Conservation (phyloP, 371 early-diverging fungal species). For the Mucor irregularis region DNA sequence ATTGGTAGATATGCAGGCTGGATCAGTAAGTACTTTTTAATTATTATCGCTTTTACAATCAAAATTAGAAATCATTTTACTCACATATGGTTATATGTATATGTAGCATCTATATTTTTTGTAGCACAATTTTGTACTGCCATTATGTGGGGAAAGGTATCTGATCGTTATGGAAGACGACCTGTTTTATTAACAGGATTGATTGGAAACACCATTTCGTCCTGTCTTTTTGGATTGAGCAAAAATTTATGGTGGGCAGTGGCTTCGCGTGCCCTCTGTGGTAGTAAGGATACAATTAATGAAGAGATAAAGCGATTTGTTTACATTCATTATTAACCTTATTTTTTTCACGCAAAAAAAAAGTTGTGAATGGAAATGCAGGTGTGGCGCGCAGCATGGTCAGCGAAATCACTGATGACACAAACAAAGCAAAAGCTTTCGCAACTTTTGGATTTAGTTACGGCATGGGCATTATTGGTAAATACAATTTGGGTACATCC, state of each 20-base stretch:
- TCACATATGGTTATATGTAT: not conserved
- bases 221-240: conserved; percentile 76
- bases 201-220: conserved; percentile 70
- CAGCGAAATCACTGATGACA: conserved; percentile 83
- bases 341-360: too few species aligned
- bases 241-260: conserved; percentile 69
- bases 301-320: too few species aligned
- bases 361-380: conserved; percentile 83
- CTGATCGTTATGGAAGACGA: conserved; percentile 72
- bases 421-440: conserved; percentile 74
- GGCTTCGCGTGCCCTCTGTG: conserved; percentile 69
- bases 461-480: conserved; percentile 67
- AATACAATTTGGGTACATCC: not conserved
- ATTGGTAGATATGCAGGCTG: conserved; percentile 71
- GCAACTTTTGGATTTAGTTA: conserved; percentile 70
- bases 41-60: too few species aligned
- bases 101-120: conserved; percentile 51
- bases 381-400: conserved; percentile 84
- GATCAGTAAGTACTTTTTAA: conserved; percentile 38
- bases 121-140: conserved; percentile 59
- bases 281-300: too few species aligned
- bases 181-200: conserved; percentile 81
- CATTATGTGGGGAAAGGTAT: conserved; percentile 57
- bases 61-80: too few species aligned
- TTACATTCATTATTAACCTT: too few species aligned